phyloP scores from a whole-genome alignment of 169 alveolate species.

The Cryptosporidium canis region DNA sequence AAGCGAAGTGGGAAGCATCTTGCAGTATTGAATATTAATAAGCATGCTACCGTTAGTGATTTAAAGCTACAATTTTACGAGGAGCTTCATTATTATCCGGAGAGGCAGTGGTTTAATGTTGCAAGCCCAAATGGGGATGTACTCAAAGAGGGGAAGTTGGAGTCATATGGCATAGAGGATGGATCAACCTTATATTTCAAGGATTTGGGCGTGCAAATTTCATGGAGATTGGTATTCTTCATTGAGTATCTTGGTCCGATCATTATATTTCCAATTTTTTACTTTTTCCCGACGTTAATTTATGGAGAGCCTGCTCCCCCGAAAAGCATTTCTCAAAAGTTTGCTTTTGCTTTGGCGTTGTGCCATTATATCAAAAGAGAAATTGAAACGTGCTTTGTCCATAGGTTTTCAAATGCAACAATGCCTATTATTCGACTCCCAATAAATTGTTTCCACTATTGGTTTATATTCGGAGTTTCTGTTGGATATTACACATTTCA shows the following conservation, averaged over 20 bases:
- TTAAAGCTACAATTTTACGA: slow-evolving; percentile 51
- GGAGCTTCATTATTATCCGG: slow-evolving; percentile 82
- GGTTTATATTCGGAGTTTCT: slow-evolving; percentile 91
- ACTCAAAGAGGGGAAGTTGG: slow-evolving; percentile 63
- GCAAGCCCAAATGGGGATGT: slow-evolving; percentile 75
- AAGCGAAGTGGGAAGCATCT: slow-evolving; percentile 71
- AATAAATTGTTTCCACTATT: slow-evolving; percentile 95
- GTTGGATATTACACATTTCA: slow-evolving; percentile 94
- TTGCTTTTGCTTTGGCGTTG: slow-evolving; percentile 88
- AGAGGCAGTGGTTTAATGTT: slow-evolving; percentile 84
- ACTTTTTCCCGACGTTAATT: slow-evolving; percentile 83
- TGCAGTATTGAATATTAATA: slow-evolving; percentile 48
- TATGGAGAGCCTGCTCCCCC: slow-evolving; percentile 80
- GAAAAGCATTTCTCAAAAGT: slow-evolving; percentile 74
- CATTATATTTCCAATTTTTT: slow-evolving; percentile 90
- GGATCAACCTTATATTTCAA: slow-evolving; percentile 83
- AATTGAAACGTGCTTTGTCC: slow-evolving; percentile 96
- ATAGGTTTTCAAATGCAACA: slow-evolving; percentile 95
- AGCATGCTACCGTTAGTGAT: slow-evolving; percentile 55
- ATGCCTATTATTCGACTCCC: slow-evolving; percentile 95
- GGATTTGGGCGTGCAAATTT: slow-evolving; percentile 93
- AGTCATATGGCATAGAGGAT: slow-evolving; percentile 79
- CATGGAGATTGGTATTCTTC: slow-evolving; percentile 95
- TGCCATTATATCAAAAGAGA: slow-evolving; percentile 96
- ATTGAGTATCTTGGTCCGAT: slow-evolving; percentile 98